phyloP scores from a whole-genome alignment of 1,284 basidiomycete genomes.

The Trametes versicolor region DNA sequence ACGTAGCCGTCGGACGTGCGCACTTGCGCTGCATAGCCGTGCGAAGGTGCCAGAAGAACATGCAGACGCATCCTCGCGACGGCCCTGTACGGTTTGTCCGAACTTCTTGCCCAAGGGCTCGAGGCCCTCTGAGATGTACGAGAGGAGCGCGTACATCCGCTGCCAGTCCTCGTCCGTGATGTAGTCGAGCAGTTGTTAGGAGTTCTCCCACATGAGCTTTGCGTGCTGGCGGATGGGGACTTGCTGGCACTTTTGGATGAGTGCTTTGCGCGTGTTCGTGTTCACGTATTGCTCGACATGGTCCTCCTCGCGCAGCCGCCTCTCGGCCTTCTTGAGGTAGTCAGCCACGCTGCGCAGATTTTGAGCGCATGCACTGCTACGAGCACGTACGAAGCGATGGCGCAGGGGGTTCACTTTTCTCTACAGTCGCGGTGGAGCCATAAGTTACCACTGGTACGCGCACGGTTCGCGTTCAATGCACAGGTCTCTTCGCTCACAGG shows the following conservation, averaged over 20 bases:
- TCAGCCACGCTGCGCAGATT: constrained; percentile 94
- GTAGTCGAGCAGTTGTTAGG: constrained; percentile 91
- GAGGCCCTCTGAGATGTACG: constrained; percentile 90
- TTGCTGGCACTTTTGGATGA: constrained; percentile 92
- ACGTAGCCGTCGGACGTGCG: too few species aligned
- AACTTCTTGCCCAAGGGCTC: constrained; percentile 94
- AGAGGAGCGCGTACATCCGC: constrained; percentile 94
- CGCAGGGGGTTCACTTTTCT: too few species aligned
- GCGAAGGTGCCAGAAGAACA: too few species aligned
- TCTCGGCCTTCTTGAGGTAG: constrained; percentile 97
- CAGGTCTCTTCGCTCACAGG: too few species aligned
- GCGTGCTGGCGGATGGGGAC: constrained; percentile 92
- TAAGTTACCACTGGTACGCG: too few species aligned
- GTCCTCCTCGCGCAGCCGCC: constrained; percentile 92
- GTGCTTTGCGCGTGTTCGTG: constrained; percentile 85
- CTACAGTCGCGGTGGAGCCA: too few species aligned
- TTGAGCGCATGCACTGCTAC: too few species aligned
- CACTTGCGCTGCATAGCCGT: too few species aligned
- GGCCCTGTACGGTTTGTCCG: too few species aligned
- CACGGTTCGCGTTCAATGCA: too few species aligned
- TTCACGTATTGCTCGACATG: constrained; percentile 96
- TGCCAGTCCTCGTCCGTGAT: constrained; percentile 95
- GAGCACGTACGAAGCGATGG: too few species aligned
- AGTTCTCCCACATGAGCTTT: constrained; percentile 93
- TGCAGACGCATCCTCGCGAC: too few species aligned